phyloP scores from a whole-genome alignment of 192 early-diverging fungal species.

The Coemansia sp. region DNA sequence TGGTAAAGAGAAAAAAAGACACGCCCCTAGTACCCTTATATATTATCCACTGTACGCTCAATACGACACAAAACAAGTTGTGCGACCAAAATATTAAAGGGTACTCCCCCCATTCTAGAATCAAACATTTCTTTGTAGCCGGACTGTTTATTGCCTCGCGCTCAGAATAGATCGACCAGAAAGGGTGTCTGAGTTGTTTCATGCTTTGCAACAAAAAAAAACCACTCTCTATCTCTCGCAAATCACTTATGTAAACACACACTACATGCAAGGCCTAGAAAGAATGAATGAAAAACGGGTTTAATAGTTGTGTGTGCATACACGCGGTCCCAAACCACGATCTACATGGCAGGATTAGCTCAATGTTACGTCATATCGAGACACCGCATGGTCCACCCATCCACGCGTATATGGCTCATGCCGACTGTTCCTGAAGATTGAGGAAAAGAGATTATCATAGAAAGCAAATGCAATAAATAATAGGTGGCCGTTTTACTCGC shows the following conservation, averaged over 20 bases:
- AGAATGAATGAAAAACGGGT: not conserved
- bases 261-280: not conserved
- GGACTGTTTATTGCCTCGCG: not conserved
- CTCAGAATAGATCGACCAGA: slow-evolving; percentile 1
- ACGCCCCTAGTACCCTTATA: not conserved
- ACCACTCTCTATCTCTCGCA: not conserved
- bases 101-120: not conserved
- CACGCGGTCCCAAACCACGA: not conserved
- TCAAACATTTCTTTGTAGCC: not conserved
- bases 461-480: not conserved
- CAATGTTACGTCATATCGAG: not conserved
- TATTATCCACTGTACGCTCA: not conserved
- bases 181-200: not conserved
- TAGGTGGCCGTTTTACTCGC: slow-evolving; percentile 11
- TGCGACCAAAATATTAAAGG: no score
- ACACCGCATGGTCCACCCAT: not conserved
- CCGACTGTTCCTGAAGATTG: no score
- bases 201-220: not conserved
- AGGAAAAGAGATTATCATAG: no score
- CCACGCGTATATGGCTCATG: no score
- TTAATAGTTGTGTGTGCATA: not conserved
- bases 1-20: not conserved
- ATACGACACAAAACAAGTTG: no score
- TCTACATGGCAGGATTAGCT: not conserved
- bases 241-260: not conserved